Evolutionary conservation across 2,329 filamentous ascomycete species (phyloP).

Genomic region (Pyrenophora tritici-repentis): DNA sequence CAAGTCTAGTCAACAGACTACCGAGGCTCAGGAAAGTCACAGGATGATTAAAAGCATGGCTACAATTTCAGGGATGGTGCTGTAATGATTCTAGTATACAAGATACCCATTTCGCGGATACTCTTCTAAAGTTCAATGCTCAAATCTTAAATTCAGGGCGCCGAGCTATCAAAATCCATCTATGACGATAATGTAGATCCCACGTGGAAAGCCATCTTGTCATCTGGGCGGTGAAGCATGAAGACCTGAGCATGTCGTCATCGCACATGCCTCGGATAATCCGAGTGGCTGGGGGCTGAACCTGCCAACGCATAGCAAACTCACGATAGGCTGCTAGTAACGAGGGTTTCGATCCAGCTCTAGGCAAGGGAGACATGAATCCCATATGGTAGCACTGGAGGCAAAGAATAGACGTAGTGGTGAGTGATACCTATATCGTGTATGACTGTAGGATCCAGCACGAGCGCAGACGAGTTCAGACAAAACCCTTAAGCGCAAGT

Average conservation of each 20-base stretch:
- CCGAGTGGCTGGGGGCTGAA: conserved; percentile 10
- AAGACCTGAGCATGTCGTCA: conserved; percentile 22
- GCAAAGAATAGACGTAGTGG: too few species aligned
- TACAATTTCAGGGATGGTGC: conserved; percentile 4
- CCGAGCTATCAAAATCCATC: too few species aligned
- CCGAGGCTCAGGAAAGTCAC: not conserved
- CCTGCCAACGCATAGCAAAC: conserved; percentile 21
- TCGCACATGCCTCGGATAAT: conserved; percentile 10
- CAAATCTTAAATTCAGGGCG: not conserved
- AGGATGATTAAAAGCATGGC: not conserved
- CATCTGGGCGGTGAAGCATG: conserved; percentile 23
- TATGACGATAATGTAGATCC: not conserved
- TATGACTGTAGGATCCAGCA: too few species aligned
- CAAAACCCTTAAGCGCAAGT: too few species aligned
- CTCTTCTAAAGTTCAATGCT: not conserved
- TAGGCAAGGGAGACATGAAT: not conserved
- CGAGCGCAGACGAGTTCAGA: too few species aligned
- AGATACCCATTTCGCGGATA: conserved; percentile 6
- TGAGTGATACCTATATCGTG: not conserved
- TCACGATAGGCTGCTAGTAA: conserved; percentile 14
- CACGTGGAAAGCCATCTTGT: conserved; percentile 3
- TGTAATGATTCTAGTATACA: conserved; percentile 1
- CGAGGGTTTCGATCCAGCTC: conserved; percentile 1
- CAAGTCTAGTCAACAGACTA: conserved; percentile 6
- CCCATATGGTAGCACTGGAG: too few species aligned